Base-by-base conservation (phyloP, 345 rosid genomes). In the Viola odorata region DNA sequence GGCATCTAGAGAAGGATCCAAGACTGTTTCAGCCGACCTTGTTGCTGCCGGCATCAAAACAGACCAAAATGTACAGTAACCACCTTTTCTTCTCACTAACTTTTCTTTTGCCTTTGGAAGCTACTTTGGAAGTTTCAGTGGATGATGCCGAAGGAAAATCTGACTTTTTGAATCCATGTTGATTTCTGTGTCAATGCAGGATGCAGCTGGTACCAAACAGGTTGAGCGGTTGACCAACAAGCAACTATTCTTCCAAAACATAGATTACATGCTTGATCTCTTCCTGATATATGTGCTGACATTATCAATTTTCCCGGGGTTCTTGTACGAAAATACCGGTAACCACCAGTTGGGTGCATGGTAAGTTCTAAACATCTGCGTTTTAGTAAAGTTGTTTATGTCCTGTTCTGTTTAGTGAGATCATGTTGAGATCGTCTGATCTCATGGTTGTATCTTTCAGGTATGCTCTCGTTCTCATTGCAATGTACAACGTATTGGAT, bases 1-100 rank as follows among this genome's bases (percentile, higher is more conserved):
- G 78, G 97, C 97, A 0, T 86, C 96, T 13, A 78, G 66, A 1
- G 97, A 94, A 84, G 99, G 99, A 71, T 84, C 96, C 3, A 86
- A 75, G 68, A 94, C 91, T 50, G 96, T 94, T 55, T 42, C 63
- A 57, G 88, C 90, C 60, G 97, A 87, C 69, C 91, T 94, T 68
- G 95, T 79, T 36, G 96, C 97, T 37, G 95, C 85, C 59, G 96
- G 97, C 47, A 84, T 94, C 71, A 79, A 80, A 53, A 72, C 66
- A 44, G 70, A 69, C 49, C 57, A 67, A 48, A 64, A 44, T 50
- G 69, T 57, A 54, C 67, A 32, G 42, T 44, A 69, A 49, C 42
- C 23, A 17, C 5, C 41, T 14, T 55, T 47, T 17, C 49, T 41
- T 15, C 3, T 17, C 16, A 1, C 3, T 61, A 7, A 3, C 51